These are phyloP conservation scores for Cutaneotrichosporon daszewskae DNA, from an alignment of 1,284 basidiomycete genomes.

Conservation along the genomic window DNA sequence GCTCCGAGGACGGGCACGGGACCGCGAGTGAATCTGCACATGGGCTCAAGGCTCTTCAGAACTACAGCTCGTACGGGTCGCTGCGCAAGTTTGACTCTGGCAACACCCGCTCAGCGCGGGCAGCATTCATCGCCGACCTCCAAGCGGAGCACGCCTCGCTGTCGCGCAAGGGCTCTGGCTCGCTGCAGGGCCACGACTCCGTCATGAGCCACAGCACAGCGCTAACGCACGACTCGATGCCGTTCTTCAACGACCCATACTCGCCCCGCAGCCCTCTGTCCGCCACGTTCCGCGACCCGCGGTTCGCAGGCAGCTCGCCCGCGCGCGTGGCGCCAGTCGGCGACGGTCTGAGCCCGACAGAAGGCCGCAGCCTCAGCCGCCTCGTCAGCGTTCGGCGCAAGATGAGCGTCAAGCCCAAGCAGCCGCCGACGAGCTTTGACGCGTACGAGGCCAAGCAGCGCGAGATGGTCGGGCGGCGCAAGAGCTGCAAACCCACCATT, in stretches of 20 bases:
- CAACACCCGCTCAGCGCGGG: too few species aligned
- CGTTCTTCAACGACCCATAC: too few species aligned
- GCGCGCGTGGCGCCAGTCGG: conserved; percentile 4
- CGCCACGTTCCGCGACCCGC: not conserved
- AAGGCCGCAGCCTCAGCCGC: not conserved
- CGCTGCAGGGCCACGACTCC: too few species aligned
- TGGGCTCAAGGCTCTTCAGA: too few species aligned
- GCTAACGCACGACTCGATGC: not conserved
- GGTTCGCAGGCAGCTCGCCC: conserved; percentile 3
- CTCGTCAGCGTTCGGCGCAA: conserved; percentile 11
- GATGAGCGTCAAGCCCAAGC: conserved; percentile 13
- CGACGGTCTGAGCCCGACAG: conserved; percentile 2
- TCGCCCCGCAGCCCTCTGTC: not conserved
- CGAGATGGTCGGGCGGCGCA: conserved; percentile 23
- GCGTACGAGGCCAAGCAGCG: conserved; percentile 28
- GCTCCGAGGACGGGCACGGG: conserved; percentile 1
- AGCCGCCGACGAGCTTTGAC: conserved; percentile 35
- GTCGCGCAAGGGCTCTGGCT: too few species aligned
- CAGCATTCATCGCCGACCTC: too few species aligned
- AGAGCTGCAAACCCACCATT: conserved; percentile 26
- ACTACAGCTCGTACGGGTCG: too few species aligned
- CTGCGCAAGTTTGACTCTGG: too few species aligned
- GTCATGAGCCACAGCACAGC: not conserved
- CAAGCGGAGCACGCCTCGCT: too few species aligned
- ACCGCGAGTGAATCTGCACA: too few species aligned